phyloP scores from a whole-genome alignment of 495 filamentous ascomycete species.

The Xylaria bambusicola region DNA sequence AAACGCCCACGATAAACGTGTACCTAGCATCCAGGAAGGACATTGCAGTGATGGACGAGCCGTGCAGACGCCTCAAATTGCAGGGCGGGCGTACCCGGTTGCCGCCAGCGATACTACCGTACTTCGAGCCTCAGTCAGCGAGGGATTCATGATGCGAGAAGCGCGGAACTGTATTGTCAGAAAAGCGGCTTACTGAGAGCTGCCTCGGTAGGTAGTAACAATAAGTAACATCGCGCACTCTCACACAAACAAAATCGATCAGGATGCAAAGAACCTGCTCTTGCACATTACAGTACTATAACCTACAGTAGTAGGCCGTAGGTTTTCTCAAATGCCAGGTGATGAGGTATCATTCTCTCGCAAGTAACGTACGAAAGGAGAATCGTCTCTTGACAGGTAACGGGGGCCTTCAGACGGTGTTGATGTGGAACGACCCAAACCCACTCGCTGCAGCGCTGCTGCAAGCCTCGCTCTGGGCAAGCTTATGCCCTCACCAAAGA shows the following conservation, averaged over 20 bases:
- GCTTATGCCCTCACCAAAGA: background rate
- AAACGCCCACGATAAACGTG: background rate
- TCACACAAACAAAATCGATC: too few species aligned
- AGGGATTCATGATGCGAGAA: background rate
- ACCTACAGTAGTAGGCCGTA: too few species aligned
- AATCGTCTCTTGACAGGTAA: background rate
- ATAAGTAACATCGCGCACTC: background rate
- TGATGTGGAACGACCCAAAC: constrained; percentile 3
- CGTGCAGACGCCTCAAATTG: background rate
- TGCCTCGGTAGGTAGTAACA: too few species aligned
- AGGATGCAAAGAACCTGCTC: too few species aligned
- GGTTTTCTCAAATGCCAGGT: too few species aligned
- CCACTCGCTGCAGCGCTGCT: background rate
- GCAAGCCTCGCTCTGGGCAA: background rate
- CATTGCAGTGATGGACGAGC: background rate
- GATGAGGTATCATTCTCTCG: background rate
- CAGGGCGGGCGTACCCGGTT: constrained; percentile 7
- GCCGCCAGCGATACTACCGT: background rate
- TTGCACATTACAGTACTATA: too few species aligned
- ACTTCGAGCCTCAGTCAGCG: background rate
- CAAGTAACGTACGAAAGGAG: background rate
- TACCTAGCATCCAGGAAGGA: too few species aligned
- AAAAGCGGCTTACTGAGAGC: constrained; percentile 10
- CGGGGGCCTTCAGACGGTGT: too few species aligned
- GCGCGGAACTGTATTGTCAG: background rate